Conservation (phyloP, 768 basidiomycete genomes). For the Suillus plorans region DNA sequence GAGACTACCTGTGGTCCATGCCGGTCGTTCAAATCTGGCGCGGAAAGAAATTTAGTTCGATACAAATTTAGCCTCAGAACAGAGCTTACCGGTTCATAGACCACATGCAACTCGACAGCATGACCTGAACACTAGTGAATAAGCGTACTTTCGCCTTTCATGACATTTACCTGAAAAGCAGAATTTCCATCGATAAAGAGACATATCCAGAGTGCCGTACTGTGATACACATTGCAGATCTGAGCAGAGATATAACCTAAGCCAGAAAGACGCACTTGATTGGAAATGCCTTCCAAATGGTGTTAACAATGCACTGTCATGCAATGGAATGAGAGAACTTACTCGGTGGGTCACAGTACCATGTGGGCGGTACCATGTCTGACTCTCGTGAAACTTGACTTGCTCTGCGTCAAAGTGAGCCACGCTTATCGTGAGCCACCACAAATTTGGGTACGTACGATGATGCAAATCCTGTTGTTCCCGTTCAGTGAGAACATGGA, state of each 20-base stretch:
- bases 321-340: constrained; percentile 17
- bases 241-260: not conserved
- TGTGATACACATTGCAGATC: constrained; percentile 23
- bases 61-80: not conserved
- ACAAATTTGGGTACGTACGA: constrained; percentile 43
- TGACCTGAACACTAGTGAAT: constrained; percentile 36
- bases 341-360: constrained; percentile 80
- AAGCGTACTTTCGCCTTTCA: constrained; percentile 3
- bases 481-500: constrained; percentile 65
- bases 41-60: constrained; percentile 1
- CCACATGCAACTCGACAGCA: constrained; percentile 82
- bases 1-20: constrained; percentile 66
- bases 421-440: not conserved
- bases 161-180: constrained; percentile 60
- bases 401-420: constrained; percentile 47
- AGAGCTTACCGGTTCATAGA: constrained; percentile 56
- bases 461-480: constrained; percentile 65
- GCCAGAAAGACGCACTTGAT: constrained; percentile 40
- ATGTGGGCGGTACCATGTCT: constrained; percentile 88
- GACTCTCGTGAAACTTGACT: constrained; percentile 62
- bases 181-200: constrained; percentile 75
- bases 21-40: constrained; percentile 57
- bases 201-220: constrained; percentile 72
- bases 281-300: constrained; percentile 57
- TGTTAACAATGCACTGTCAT: constrained; percentile 9